These are phyloP conservation scores for Cinnamomum chago DNA, from an alignment of 164 flowering plant genomes.

Conservation along the genomic window DNA sequence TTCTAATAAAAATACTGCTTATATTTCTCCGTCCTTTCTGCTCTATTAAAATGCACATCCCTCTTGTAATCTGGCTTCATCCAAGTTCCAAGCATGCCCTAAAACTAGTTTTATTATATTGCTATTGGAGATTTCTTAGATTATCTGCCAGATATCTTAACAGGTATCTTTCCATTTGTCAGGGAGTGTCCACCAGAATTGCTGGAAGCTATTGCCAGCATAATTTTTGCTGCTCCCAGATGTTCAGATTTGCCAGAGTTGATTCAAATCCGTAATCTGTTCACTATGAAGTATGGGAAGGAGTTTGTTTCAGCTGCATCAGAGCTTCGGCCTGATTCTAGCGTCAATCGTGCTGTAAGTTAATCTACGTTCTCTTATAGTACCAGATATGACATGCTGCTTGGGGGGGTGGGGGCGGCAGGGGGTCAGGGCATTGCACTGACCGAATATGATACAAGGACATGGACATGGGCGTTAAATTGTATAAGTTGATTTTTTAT, in stretches of 20 bases:
- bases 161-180: slow-evolving; percentile 9
- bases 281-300: slow-evolving; percentile 86
- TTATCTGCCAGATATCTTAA: slow-evolving; percentile 2
- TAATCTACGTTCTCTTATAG: background rate
- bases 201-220: slow-evolving; percentile 91
- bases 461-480: background rate
- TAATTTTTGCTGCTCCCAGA: slow-evolving; percentile 93
- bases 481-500: too few relatives aligned
- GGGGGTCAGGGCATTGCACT: too few relatives aligned
- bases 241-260: slow-evolving; percentile 96
- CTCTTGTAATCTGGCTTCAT: background rate
- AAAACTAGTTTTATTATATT: background rate
- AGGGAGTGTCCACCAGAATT: slow-evolving; percentile 91
- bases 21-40: too few relatives aligned
- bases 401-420: too few relatives aligned
- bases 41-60: background rate
- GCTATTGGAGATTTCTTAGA: background rate
- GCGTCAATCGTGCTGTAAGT: slow-evolving; percentile 86
- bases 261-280: slow-evolving; percentile 58
- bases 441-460: background rate
- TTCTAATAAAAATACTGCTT: background rate
- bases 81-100: background rate
- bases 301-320: slow-evolving; percentile 74
- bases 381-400: too few relatives aligned
- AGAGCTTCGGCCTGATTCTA: slow-evolving; percentile 91